A percentile compares a stretch with the other conserved stretches of the same genome.
Evolutionary conservation across 305 asterid species (phyloP).

Genomic region (Solanum chacoense): DNA sequence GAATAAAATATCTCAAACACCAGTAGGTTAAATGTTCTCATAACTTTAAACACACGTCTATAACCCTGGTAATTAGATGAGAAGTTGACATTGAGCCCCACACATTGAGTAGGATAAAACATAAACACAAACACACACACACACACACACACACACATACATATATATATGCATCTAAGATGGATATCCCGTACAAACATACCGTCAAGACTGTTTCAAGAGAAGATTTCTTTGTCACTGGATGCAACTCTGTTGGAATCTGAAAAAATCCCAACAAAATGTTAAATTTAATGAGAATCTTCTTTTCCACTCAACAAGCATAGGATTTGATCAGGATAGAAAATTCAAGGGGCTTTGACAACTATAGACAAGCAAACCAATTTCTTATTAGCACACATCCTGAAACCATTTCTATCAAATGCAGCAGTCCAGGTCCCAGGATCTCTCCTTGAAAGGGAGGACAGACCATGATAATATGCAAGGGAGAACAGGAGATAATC

Average conservation of each 20-base stretch:
- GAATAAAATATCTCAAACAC: background rate
- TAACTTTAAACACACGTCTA: background rate
- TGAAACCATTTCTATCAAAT: background rate
- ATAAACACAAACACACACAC: background rate
- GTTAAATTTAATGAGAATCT: background rate
- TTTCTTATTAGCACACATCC: background rate
- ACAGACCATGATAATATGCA: background rate
- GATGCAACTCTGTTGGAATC: slow-evolving; percentile 92
- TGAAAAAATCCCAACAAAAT: slow-evolving; percentile 22
- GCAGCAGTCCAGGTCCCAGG: background rate
- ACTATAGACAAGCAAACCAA: background rate
- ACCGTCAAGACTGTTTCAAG: slow-evolving; percentile 97
- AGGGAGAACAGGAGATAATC: background rate
- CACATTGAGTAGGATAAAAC: background rate
- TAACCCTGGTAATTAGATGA: background rate
- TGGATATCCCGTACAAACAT: slow-evolving; percentile 2
- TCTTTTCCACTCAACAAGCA: background rate
- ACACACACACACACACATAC: background rate
- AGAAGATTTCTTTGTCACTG: slow-evolving; percentile 66
- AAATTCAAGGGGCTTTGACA: background rate
- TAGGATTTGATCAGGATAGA: background rate
- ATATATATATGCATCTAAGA: background rate
- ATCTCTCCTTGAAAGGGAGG: background rate
- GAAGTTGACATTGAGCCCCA: background rate
- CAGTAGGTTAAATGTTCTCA: background rate